Conservation (phyloP, 2,329 filamentous ascomycete genomes). For the Ophiocordyceps camponoti-leonardi region DNA sequence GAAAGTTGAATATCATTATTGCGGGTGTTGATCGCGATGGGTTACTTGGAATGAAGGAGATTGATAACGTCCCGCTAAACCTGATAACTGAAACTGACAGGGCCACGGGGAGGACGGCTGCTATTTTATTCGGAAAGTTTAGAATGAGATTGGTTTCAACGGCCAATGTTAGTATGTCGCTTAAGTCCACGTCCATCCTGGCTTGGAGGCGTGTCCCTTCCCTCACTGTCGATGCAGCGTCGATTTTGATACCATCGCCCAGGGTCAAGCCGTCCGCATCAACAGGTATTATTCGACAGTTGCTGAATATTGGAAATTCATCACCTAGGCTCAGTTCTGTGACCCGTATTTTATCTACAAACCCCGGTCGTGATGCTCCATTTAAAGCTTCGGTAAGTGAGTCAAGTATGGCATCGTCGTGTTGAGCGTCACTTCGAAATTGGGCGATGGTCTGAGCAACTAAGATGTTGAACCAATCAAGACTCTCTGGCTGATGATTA, state of each 20-base stretch:
- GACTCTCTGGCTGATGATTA: conserved; percentile 85
- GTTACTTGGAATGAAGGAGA: conserved; percentile 76
- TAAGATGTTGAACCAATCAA: conserved; percentile 98
- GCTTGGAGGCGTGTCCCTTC: conserved; percentile 72
- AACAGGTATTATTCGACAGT: conserved; percentile 87
- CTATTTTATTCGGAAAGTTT: conserved; percentile 83
- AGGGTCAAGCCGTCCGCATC: conserved; percentile 56
- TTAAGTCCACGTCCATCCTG: conserved; percentile 90
- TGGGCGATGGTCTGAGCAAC: conserved; percentile 95
- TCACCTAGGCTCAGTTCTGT: conserved; percentile 90
- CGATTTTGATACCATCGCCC: conserved; percentile 30
- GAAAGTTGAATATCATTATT: conserved; percentile 86
- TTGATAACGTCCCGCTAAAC: conserved; percentile 85
- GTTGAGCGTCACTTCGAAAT: conserved; percentile 78
- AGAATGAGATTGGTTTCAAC: conserved; percentile 87
- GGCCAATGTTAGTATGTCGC: conserved; percentile 87
- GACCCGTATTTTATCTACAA: conserved; percentile 82
- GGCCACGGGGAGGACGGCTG: conserved; percentile 81
- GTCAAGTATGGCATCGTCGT: conserved; percentile 76
- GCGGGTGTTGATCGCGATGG: conserved; percentile 55
- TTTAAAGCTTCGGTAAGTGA: conserved; percentile 78
- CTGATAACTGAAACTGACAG: conserved; percentile 81
- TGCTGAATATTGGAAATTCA: conserved; percentile 97
- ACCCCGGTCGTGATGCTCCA: conserved; percentile 71
- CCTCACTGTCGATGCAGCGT: conserved; percentile 32